These are phyloP conservation scores for Chrysoporthe austroafricana DNA, from an alignment of 2,329 filamentous ascomycete genomes.

Conservation along the genomic window DNA sequence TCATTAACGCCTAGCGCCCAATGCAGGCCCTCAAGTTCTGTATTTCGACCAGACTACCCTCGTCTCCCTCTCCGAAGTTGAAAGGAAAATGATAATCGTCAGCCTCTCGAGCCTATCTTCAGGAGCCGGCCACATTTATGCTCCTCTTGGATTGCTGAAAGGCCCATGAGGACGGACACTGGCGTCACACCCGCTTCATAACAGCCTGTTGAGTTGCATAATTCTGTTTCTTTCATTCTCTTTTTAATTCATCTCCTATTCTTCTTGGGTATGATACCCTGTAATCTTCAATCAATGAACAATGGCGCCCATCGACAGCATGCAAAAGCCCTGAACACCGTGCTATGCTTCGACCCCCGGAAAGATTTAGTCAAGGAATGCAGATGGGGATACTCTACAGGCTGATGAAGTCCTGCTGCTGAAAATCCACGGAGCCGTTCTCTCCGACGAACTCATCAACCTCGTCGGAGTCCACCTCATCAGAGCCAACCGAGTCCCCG, in stretches of 20 bases:
- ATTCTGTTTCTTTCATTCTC: conserved; percentile 1
- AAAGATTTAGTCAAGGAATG: not conserved
- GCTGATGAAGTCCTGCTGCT: conserved; percentile 62
- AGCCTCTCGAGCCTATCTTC: not conserved
- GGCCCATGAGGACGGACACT: not conserved
- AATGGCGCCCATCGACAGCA: not conserved
- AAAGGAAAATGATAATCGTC: not conserved
- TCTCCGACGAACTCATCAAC: conserved; percentile 67
- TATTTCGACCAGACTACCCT: not conserved
- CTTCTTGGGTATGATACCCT: not conserved
- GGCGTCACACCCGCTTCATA: not conserved
- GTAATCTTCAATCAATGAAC: not conserved
- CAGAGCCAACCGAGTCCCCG: conserved; percentile 67
- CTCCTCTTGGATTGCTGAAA: not conserved
- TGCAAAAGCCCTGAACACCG: conserved; percentile 2
- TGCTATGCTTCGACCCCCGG: conserved; percentile 18
- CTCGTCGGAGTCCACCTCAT: conserved; percentile 80
- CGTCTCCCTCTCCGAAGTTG: too few species aligned
- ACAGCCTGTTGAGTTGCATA: not conserved
- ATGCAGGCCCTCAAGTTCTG: not conserved
- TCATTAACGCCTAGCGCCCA: not conserved
- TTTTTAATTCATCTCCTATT: not conserved
- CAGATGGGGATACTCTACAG: conserved; percentile 5
- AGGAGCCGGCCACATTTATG: too few species aligned
- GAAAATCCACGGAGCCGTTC: conserved; percentile 60